phyloP scores from a whole-genome alignment of 116 monocot genomes.

The Cymodocea nodosa region DNA sequence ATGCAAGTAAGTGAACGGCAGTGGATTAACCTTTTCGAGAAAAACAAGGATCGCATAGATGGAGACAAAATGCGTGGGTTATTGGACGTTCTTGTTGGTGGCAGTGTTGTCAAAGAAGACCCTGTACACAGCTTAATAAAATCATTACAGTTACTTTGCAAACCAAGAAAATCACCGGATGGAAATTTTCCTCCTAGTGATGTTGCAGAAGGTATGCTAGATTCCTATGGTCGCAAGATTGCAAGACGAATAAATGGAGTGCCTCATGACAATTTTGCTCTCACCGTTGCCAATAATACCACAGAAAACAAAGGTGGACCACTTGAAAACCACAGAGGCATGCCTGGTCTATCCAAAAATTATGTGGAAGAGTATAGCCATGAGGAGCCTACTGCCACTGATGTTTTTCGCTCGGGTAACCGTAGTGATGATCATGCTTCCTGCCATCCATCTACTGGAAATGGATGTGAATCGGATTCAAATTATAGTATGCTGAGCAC shows the following conservation, averaged over 20 bases:
- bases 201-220: background rate
- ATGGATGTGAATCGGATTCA: conserved; percentile 3
- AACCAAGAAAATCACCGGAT: conserved; percentile 1
- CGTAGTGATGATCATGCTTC: background rate
- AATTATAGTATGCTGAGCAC: conserved; percentile 1
- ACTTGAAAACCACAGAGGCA: background rate
- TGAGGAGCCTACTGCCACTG: background rate
- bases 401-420: background rate
- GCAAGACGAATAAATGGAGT: background rate
- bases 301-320: background rate
- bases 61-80: conserved; percentile 26
- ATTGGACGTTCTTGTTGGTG: conserved; percentile 23
- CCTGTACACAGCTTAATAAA: conserved; percentile 50
- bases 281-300: background rate
- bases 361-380: background rate
- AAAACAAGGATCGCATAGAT: conserved; percentile 31
- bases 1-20: conserved; percentile 49
- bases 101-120: conserved; percentile 34
- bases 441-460: background rate
- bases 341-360: background rate
- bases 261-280: background rate
- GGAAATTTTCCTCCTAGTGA: background rate
- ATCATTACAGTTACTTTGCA: conserved; percentile 28
- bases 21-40: conserved; percentile 48
- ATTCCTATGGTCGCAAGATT: background rate